Evolutionary conservation across 768 basidiomycete genomes (phyloP).

Genomic region (Cantharellus anzutake): DNA sequence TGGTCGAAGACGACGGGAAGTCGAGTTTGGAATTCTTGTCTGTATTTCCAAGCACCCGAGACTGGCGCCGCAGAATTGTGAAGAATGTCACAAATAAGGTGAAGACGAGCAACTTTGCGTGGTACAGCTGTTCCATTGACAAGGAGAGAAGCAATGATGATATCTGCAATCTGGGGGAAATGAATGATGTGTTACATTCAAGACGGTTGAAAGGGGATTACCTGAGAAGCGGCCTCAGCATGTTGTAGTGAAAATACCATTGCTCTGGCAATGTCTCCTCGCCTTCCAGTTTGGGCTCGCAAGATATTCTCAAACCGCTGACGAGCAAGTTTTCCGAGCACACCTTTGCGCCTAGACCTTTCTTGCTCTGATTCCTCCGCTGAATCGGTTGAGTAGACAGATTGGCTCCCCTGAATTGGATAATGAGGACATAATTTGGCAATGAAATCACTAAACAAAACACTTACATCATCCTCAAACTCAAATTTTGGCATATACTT

Average conservation of each 20-base stretch:
- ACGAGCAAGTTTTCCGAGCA: constrained; percentile 60
- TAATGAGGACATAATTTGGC: neutral
- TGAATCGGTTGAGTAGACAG: constrained; percentile 80
- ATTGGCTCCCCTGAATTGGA: constrained; percentile 56
- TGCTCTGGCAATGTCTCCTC: constrained; percentile 81
- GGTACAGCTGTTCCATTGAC: constrained; percentile 94
- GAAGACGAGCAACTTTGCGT: constrained; percentile 83
- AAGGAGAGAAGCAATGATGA: constrained; percentile 73
- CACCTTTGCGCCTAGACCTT: constrained; percentile 43
- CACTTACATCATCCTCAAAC: constrained; percentile 60
- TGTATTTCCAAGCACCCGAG: constrained; percentile 94
- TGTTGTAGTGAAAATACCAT: constrained; percentile 98
- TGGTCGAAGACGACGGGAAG: constrained; percentile 95
- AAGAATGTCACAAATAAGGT: constrained; percentile 92
- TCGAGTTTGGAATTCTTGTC: constrained; percentile 79
- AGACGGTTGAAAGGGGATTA: constrained; percentile 16
- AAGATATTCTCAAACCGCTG: constrained; percentile 83
- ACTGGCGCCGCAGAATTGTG: constrained; percentile 91
- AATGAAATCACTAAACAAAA: neutral
- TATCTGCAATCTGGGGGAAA: constrained; percentile 53
- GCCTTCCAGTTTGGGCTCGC: constrained; percentile 62
- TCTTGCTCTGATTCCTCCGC: constrained; percentile 89
- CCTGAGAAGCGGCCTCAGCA: constrained; percentile 89
- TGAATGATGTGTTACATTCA: neutral
- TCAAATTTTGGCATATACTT: neutral